Evolutionary conservation across 495 filamentous ascomycete genomes (phyloP).

Genomic region (Xylaria acuta): DNA sequence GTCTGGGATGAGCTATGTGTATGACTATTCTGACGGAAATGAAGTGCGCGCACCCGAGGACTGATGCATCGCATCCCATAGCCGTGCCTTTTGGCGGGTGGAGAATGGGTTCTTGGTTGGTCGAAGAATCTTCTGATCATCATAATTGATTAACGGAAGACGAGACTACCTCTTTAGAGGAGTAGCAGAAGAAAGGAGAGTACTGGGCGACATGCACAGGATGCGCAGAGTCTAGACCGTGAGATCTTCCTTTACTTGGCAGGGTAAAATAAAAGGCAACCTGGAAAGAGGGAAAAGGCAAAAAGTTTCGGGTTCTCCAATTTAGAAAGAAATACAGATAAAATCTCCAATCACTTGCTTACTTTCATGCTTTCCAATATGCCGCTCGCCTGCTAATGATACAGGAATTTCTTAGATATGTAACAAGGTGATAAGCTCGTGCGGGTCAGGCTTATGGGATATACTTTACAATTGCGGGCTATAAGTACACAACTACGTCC

Average conservation of each 20-base stretch:
- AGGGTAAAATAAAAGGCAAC: conserved; percentile 18
- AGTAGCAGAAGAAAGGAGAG: background rate
- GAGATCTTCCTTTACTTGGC: conserved; percentile 19
- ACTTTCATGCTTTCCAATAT: background rate
- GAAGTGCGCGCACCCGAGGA: background rate
- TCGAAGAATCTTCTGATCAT: conserved; percentile 5
- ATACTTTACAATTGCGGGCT: background rate
- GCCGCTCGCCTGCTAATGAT: background rate
- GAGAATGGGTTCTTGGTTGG: conserved; percentile 6
- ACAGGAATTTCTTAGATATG: background rate
- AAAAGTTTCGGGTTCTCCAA: conserved; percentile 27
- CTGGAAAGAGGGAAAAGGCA: conserved; percentile 29
- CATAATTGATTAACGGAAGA: conserved; percentile 3
- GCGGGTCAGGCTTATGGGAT: background rate
- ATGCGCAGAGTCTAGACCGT: conserved; percentile 13
- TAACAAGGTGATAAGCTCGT: background rate
- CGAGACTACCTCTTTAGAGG: conserved; percentile 1
- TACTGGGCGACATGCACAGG: conserved; percentile 8
- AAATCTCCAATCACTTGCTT: conserved; percentile 36
- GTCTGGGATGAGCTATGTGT: conserved; percentile 11
- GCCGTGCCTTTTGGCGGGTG: background rate
- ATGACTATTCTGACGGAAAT: conserved; percentile 23
- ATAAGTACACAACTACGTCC: background rate
- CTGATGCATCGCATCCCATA: conserved; percentile 6
- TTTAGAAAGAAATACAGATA: conserved; percentile 30